Evolutionary conservation across 2,329 filamentous ascomycete genomes (phyloP), one percentile per base, ranked within the genome.

Genomic region (Diaporthe capsici): DNA sequence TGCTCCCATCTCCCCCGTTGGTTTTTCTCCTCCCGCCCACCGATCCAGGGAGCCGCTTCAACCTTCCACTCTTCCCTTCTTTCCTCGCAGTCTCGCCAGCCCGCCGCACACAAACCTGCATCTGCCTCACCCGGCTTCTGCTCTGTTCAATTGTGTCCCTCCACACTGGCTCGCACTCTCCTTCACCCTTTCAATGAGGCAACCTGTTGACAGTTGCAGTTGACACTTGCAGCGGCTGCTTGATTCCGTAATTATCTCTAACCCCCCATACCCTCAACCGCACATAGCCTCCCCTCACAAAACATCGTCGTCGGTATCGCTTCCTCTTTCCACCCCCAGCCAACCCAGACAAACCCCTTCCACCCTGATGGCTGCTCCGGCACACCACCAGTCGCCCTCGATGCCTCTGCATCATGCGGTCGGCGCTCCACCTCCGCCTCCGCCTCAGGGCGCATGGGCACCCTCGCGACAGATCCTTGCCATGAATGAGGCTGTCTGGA

Each of bases 401-500:
- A 94, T 96, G 86, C 90, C 91, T 81, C 88, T 91, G 88, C 89
- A 89, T 82, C 84, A 84, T 86, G 75, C 68, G n/a, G 75, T 76
- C 31, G 91, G 90, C 72, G 91, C 92, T 75, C 91, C 93, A 28
- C 90, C 89, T 76, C 90, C 92, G 88, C 77, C 89, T 86, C 82
- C 90, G 85, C 82, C 92, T 85, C 84, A 90, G 81, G 83, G 86
- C 77, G 86, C 84, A 79, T 91, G 90, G 80, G 87, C 90, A 68
- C 90, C 94, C 31, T 92, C 94, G 79, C 94, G 96, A 80, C 93
- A 95, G 82, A 91, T 98, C 72, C 89, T 92, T 8, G 88, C 91
- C 9, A 90, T 96, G 81, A 98, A 98, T 81, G 96, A 98, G 85
- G 89, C 90, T 67, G 92, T 98, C 73, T 98, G 96, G 96, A 90